phyloP scores from a whole-genome alignment of 176 grass and related monocot genomes.

The Hsuehochloa calcarea region DNA sequence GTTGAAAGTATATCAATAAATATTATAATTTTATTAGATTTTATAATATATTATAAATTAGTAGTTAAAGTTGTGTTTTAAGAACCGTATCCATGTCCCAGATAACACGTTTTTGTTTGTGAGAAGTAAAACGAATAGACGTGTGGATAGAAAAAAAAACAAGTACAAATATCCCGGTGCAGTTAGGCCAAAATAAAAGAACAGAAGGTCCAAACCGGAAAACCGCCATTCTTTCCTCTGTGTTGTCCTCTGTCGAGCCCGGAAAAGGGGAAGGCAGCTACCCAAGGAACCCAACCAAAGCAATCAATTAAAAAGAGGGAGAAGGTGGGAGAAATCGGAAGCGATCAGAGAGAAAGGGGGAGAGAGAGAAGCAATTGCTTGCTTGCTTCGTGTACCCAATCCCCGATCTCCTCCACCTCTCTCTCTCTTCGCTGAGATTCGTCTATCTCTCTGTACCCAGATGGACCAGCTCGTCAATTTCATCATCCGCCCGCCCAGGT shows the following conservation, averaged over 20 bases:
- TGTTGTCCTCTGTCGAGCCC: slow-evolving; percentile 21
- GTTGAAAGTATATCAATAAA: too few relatives aligned
- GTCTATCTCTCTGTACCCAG: neutral
- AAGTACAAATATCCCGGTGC: neutral
- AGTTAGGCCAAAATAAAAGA: slow-evolving; percentile 7
- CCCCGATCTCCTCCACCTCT: slow-evolving; percentile 19
- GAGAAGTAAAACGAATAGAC: too few relatives aligned
- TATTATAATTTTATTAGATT: too few relatives aligned
- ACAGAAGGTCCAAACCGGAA: neutral
- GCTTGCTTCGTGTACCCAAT: slow-evolving; percentile 19
- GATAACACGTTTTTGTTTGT: too few relatives aligned
- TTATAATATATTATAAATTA: too few relatives aligned
- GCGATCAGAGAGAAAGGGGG: neutral
- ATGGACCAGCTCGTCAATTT: slow-evolving; percentile 99
- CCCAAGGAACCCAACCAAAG: slow-evolving; percentile 28
- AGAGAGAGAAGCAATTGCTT: neutral
- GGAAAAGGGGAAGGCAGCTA: slow-evolving; percentile 19
- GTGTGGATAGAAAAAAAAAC: neutral
- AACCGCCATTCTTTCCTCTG: neutral
- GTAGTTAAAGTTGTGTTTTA: too few relatives aligned
- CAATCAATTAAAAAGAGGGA: slow-evolving; percentile 33
- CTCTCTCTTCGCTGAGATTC: neutral
- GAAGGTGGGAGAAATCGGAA: slow-evolving; percentile 22
- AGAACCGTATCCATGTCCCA: too few relatives aligned
- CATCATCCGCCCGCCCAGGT: slow-evolving; percentile 99